Evolutionary conservation across 2,329 filamentous ascomycete genomes (phyloP).

Genomic region (Phyllosticta citrichinensis): DNA sequence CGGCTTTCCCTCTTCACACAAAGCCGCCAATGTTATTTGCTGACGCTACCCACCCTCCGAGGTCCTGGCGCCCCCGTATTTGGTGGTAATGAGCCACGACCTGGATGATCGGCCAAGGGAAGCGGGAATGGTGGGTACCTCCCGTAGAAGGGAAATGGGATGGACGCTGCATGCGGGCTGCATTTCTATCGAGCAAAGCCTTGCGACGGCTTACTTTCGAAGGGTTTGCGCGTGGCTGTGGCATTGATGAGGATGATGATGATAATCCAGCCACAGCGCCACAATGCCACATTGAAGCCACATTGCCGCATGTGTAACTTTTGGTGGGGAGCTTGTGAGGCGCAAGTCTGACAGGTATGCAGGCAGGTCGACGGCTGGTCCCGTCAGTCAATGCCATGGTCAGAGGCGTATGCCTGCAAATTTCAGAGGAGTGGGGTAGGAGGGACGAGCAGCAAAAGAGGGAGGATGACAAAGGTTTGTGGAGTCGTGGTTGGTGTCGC

Average conservation of each 20-base stretch:
- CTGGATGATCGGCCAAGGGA: background rate
- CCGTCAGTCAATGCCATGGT: background rate
- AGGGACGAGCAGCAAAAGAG: background rate
- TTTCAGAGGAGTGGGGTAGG: background rate
- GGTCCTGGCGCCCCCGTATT: background rate
- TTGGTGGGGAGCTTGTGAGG: background rate
- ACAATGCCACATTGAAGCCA: background rate
- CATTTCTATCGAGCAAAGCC: background rate
- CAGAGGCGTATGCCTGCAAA: background rate
- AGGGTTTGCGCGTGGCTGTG: background rate
- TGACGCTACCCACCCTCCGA: background rate
- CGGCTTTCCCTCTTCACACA: background rate
- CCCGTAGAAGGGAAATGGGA: background rate
- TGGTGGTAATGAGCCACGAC: background rate
- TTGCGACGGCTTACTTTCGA: background rate
- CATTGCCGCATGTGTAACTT: background rate
- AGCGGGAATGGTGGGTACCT: background rate
- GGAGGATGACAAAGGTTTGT: background rate
- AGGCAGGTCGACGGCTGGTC: background rate
- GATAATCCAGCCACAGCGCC: background rate
- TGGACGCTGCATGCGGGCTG: background rate
- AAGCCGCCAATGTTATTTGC: background rate
- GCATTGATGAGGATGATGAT: background rate
- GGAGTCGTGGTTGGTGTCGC: background rate
- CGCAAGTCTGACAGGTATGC: background rate